Evolutionary conservation across 2,329 filamentous ascomycete genomes (phyloP), one percentile per base, ranked within the genome.

Genomic region (Aspergillus sp.): DNA sequence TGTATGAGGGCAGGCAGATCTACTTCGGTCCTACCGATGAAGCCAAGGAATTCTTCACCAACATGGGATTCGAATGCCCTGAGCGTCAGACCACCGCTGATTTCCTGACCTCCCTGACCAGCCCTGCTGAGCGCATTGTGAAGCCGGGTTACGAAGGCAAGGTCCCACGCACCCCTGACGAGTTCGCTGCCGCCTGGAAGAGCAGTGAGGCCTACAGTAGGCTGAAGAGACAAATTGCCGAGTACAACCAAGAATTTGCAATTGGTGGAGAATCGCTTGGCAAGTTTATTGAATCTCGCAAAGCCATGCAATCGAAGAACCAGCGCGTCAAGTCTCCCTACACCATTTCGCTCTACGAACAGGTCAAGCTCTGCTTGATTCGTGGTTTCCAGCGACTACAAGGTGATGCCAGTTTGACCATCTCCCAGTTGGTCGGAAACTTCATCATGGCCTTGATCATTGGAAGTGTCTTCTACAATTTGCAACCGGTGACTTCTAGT

Each of bases 391-490:
- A 87, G 70, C 87, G 93, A 55, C 81, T 97, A 7, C 83, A 81
- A 58, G 91, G 90, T 55, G 93, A 97, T 71, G 89, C 90, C 19
- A 89, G 85, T 70, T 80, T 95, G 67, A 91, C 90, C 0, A 66
- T 93, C 21, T 87, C 86, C 38, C 83, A 87, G 60, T 81, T 87
- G 17, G 74, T 80, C 57, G 90, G 87, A 65, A 96, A 96, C 76
- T 84, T 88, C 50, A 78, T 86, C 66, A 90, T 94, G 85, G 84
- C 90, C 59, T 81, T 96, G 64, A 89, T 96, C 71, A 86, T 96
- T 62, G 82, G 89, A 55, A 89, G 88, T 65, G 88, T 96, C 66
- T 96, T 95, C 78, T 96, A 85, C 81, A 89, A 96, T 73, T 78
- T 96, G 39, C 74, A 84, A 28, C 70, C 81, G 0, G 82, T 80